Evolutionary conservation across 2,329 filamentous ascomycete genomes (phyloP).

Genomic region (Alternaria sp.): DNA sequence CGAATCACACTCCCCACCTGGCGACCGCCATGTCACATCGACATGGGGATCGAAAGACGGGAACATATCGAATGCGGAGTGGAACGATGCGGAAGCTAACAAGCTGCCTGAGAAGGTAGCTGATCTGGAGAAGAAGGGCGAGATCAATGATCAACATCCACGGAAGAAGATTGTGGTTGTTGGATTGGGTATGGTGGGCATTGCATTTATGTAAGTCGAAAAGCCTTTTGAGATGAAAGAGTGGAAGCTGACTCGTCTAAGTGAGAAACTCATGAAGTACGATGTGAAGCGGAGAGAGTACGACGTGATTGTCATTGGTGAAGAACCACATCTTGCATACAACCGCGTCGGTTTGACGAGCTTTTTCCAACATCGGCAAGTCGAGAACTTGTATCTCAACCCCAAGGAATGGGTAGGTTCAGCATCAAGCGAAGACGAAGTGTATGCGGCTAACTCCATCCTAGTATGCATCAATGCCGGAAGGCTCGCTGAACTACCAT

Average conservation of each 20-base stretch:
- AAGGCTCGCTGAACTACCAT: conserved; percentile 74
- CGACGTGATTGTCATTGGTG: conserved; percentile 82
- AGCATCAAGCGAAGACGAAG: not conserved
- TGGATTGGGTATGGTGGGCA: conserved; percentile 89
- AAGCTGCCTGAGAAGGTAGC: conserved; percentile 53
- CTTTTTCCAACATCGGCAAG: conserved; percentile 84
- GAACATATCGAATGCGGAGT: conserved; percentile 53
- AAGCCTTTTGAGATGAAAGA: not conserved
- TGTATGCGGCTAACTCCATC: conserved; percentile 3
- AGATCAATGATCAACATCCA: conserved; percentile 32
- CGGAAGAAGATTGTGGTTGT: conserved; percentile 80
- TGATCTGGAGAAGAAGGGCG: conserved; percentile 27
- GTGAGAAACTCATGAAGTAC: conserved; percentile 87
- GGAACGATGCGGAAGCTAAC: conserved; percentile 56
- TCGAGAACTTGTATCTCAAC: conserved; percentile 89
- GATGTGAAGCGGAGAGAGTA: conserved; percentile 78
- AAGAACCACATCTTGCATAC: conserved; percentile 86
- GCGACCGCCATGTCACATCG: conserved; percentile 26
- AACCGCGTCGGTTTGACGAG: conserved; percentile 88
- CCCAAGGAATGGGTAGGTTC: conserved; percentile 74
- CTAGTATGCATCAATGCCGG: conserved; percentile 70
- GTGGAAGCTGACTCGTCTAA: conserved; percentile 45
- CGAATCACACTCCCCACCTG: conserved; percentile 37
- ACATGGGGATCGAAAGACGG: conserved; percentile 37
- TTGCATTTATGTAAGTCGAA: conserved; percentile 78